Evolutionary conservation across 1,284 basidiomycete genomes (phyloP).

Genomic region (Cerrena zonata): DNA sequence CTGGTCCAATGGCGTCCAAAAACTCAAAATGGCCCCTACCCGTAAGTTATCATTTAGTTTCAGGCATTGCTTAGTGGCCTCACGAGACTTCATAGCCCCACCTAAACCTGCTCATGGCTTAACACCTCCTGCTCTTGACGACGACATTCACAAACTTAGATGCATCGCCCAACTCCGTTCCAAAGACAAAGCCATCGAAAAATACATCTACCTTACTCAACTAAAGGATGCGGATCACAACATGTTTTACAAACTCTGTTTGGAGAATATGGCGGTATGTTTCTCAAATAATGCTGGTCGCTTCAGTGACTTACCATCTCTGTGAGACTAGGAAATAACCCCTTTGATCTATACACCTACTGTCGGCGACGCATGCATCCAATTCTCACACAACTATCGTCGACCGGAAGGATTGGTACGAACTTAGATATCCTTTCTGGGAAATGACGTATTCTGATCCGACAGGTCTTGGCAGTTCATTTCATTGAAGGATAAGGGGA

Average conservation of each 20-base stretch:
- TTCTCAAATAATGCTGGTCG: background rate
- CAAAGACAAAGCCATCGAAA: slow-evolving; percentile 70
- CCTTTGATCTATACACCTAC: slow-evolving; percentile 89
- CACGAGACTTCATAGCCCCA: slow-evolving; percentile 31
- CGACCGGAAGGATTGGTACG: slow-evolving; percentile 70
- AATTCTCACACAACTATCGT: slow-evolving; percentile 78
- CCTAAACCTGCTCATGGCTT: slow-evolving; percentile 51
- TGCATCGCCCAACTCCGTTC: slow-evolving; percentile 66
- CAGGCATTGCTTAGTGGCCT: slow-evolving; percentile 9
- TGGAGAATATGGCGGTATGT: slow-evolving; percentile 56
- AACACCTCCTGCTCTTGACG: slow-evolving; percentile 57
- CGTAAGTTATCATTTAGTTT: slow-evolving; percentile 36
- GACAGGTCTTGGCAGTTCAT: slow-evolving; percentile 52
- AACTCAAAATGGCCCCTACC: slow-evolving; percentile 54
- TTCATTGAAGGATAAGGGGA: slow-evolving; percentile 82
- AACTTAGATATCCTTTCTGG: background rate
- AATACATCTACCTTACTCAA: slow-evolving; percentile 76
- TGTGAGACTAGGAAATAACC: slow-evolving; percentile 52
- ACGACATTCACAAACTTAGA: slow-evolving; percentile 51
- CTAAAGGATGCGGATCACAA: slow-evolving; percentile 68
- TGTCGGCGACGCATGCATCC: slow-evolving; percentile 86
- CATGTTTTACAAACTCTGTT: slow-evolving; percentile 70
- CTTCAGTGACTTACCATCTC: background rate
- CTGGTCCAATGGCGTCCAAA: slow-evolving; percentile 62
- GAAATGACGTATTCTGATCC: slow-evolving; percentile 13